Conservation (phyloP, 805 yeast species). For the Metschnikowia borealis region DNA sequence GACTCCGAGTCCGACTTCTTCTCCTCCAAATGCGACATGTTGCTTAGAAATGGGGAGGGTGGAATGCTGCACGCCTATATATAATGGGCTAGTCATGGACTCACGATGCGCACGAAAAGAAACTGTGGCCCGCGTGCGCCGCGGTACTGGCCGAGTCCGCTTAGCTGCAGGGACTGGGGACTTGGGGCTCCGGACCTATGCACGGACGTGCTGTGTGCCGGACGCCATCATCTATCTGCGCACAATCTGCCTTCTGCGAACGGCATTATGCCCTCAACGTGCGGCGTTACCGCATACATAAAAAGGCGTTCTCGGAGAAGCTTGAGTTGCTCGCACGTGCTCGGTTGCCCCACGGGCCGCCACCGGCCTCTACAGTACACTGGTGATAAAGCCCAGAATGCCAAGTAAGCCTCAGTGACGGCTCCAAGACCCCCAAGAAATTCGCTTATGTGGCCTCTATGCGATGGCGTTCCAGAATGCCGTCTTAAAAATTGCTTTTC, state of each 20-base stretch:
- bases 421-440: not conserved
- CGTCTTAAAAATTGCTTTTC: not conserved
- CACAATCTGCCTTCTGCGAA: not conserved
- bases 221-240: not conserved
- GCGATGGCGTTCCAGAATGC: not conserved
- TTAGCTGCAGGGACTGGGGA: not conserved
- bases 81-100: not conserved
- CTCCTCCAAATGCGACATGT: conserved; percentile 13
- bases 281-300: conserved; percentile 2
- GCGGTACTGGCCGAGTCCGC: not conserved
- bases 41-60: not conserved
- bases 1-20: conserved; percentile 12
- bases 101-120: not conserved
- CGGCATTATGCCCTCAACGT: not conserved
- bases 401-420: not conserved
- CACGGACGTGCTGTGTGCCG: not conserved
- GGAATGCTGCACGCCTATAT: not conserved
- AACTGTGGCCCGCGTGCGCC: conserved; percentile 1
- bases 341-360: not conserved
- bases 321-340: not conserved
- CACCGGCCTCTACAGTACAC: not conserved
- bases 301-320: not conserved
- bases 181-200: not conserved
- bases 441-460: not conserved
- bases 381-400: too few relatives aligned